Conservation (phyloP, 768 basidiomycete species). For the Imleria badia region DNA sequence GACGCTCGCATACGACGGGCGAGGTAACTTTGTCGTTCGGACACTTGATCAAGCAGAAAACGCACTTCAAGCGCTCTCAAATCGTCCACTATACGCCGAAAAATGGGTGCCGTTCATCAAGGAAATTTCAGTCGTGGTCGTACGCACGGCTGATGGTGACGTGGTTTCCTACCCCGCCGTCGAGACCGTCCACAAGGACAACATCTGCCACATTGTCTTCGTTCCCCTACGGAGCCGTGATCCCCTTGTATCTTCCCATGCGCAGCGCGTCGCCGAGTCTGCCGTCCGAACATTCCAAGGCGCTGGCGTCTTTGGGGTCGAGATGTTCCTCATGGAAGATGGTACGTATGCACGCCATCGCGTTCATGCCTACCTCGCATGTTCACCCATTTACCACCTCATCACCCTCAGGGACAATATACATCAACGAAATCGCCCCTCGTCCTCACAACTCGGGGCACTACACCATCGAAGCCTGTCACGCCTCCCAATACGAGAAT, state of each 20-base stretch:
- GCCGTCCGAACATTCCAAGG: slow-evolving; percentile 79
- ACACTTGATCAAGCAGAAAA: slow-evolving; percentile 50
- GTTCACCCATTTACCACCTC: neutral
- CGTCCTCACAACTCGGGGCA: slow-evolving; percentile 98
- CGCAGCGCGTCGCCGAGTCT: slow-evolving; percentile 71
- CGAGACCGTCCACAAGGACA: slow-evolving; percentile 93
- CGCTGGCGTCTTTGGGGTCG: slow-evolving; percentile 95
- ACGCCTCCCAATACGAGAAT: slow-evolving; percentile 96
- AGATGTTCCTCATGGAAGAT: slow-evolving; percentile 92
- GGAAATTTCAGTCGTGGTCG: slow-evolving; percentile 98
- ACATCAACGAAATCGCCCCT: slow-evolving; percentile 96
- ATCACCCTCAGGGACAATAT: slow-evolving; percentile 57
- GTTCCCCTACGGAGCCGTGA: slow-evolving; percentile 75
- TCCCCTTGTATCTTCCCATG: slow-evolving; percentile 53
- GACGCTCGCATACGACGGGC: slow-evolving; percentile 94
- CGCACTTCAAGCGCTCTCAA: slow-evolving; percentile 52
- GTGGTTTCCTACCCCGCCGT: slow-evolving; percentile 86
- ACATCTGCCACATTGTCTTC: slow-evolving; percentile 90
- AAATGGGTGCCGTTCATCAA: slow-evolving; percentile 87
- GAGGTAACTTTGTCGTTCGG: slow-evolving; percentile 83
- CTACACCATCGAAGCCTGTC: slow-evolving; percentile 97
- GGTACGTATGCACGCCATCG: slow-evolving; percentile 49
- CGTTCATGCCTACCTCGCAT: neutral
- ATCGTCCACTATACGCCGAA: slow-evolving; percentile 87
- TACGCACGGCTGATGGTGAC: slow-evolving; percentile 70